Percentiles rank a stretch among this genome's conserved stretches.
These are phyloP conservation scores for Pilobolus umbonatus DNA, from an alignment of 192 early-diverging fungal species.

Conservation along the genomic window DNA sequence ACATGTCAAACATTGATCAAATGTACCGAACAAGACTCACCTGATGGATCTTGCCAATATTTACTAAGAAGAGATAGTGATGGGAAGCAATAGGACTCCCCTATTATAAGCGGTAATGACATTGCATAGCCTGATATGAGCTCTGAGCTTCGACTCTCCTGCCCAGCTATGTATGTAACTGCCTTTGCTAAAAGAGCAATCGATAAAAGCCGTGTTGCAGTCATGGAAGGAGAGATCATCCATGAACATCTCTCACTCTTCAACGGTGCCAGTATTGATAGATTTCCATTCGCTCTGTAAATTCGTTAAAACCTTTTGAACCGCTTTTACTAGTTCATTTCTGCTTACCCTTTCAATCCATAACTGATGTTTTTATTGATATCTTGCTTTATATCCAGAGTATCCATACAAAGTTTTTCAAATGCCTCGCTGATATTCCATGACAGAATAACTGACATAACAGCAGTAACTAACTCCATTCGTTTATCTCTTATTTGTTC, in stretches of 20 bases:
- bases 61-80: constrained; percentile 71
- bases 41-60: constrained; percentile 80
- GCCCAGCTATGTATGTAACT: constrained; percentile 42
- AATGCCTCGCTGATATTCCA: constrained; percentile 53
- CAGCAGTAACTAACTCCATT: constrained; percentile 16
- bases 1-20: no score
- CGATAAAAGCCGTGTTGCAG: constrained; percentile 62
- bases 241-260: constrained; percentile 37
- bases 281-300: constrained; percentile 57
- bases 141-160: constrained; percentile 15
- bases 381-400: background rate
- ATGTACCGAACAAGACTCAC: constrained; percentile 34
- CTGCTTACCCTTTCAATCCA: constrained; percentile 46
- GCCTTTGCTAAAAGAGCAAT: constrained; percentile 54
- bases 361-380: constrained; percentile 12
- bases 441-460: constrained; percentile 41
- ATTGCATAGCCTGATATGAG: constrained; percentile 45
- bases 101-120: constrained; percentile 43
- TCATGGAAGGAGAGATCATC: constrained; percentile 59
- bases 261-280: constrained; percentile 56
- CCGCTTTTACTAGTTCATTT: background rate
- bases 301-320: background rate
- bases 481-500: background rate
- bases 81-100: constrained; percentile 47
- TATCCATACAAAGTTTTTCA: constrained; percentile 38